These are phyloP conservation scores for Hysterangium stoloniferum DNA, from an alignment of 768 basidiomycete species.

Conservation along the genomic window DNA sequence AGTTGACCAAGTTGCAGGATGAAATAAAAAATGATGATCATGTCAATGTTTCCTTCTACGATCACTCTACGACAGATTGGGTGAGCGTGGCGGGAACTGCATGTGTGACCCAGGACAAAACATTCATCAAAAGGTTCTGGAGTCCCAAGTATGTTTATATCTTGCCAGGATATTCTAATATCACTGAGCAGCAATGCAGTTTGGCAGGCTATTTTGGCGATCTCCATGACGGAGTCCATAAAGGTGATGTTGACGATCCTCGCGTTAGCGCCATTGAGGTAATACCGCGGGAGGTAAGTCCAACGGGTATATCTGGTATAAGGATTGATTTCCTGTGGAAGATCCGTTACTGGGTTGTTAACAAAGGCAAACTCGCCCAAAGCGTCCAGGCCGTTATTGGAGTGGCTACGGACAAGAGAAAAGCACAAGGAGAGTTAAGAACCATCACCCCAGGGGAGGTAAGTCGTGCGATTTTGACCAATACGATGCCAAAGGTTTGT, in stretches of 20 bases:
- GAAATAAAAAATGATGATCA: conserved; percentile 69
- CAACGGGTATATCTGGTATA: too few relatives aligned
- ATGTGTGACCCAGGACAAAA: conserved; percentile 52
- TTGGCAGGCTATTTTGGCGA: conserved; percentile 79
- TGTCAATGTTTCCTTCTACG: conserved; percentile 76
- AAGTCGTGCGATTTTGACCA: conserved; percentile 16
- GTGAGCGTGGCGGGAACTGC: conserved; percentile 73
- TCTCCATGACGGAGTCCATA: conserved; percentile 76
- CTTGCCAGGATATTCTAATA: not conserved
- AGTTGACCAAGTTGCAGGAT: conserved; percentile 24
- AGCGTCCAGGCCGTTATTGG: conserved; percentile 52
- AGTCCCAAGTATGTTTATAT: conserved; percentile 28
- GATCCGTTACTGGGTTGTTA: conserved; percentile 76
- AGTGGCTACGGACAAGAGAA: conserved; percentile 52
- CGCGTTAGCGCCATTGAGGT: conserved; percentile 75
- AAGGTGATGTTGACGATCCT: conserved; percentile 73
- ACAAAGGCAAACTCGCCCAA: conserved; percentile 48
- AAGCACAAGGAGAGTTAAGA: conserved; percentile 68
- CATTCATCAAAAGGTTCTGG: conserved; percentile 60
- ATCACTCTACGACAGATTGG: conserved; percentile 67
- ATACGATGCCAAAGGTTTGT: not conserved
- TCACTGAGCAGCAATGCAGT: conserved; percentile 25
- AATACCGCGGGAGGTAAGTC: conserved; percentile 48
- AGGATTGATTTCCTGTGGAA: conserved; percentile 13
- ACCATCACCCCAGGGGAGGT: conserved; percentile 73